A percentile compares a stretch with the other conserved stretches of the same genome.
phyloP scores from a whole-genome alignment of 192 early-diverging fungal genomes.

The Rhizophagus clarus region DNA sequence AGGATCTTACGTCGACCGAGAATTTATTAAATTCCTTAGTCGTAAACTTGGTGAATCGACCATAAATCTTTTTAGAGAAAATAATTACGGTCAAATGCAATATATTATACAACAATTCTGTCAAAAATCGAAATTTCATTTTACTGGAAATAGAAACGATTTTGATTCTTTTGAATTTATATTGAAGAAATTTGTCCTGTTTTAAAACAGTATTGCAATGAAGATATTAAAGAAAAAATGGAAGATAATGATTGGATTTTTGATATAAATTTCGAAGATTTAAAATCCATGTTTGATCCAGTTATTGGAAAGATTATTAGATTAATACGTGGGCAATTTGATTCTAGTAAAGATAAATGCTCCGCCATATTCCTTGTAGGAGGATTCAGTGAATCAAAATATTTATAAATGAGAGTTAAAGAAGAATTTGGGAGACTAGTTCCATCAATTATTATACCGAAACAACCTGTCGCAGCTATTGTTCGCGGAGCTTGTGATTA shows the following conservation, averaged over 20 bases:
- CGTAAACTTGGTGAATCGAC: slow-evolving; percentile 39
- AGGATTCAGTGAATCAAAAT: slow-evolving; percentile 52
- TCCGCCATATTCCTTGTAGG: slow-evolving; percentile 55
- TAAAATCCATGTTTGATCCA: slow-evolving; percentile 50
- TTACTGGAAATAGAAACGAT: background rate
- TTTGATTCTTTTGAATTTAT: slow-evolving; percentile 6
- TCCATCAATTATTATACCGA: slow-evolving; percentile 40
- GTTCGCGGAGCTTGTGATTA: background rate
- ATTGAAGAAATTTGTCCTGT: slow-evolving; percentile 22
- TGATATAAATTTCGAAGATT: background rate
- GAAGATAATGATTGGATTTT: slow-evolving; percentile 45
- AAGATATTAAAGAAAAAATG: slow-evolving; percentile 36
- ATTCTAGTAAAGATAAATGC: slow-evolving; percentile 33
- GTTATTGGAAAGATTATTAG: slow-evolving; percentile 52
- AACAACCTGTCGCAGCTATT: slow-evolving; percentile 43
- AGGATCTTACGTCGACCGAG: slow-evolving; percentile 47
- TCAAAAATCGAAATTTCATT: background rate
- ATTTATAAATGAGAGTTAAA: slow-evolving; percentile 42
- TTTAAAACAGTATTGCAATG: background rate
- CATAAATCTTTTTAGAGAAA: slow-evolving; percentile 7
- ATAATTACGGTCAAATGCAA: slow-evolving; percentile 30
- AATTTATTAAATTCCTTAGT: slow-evolving; percentile 47
- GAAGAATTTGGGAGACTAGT: slow-evolving; percentile 34
- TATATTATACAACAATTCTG: slow-evolving; percentile 19
- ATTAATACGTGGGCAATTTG: slow-evolving; percentile 47